A percentile compares a stretch with the other conserved stretches of the same genome.
Evolutionary conservation across 176 grass and related monocot genomes (phyloP).

Genomic region (Musa acuminata): DNA sequence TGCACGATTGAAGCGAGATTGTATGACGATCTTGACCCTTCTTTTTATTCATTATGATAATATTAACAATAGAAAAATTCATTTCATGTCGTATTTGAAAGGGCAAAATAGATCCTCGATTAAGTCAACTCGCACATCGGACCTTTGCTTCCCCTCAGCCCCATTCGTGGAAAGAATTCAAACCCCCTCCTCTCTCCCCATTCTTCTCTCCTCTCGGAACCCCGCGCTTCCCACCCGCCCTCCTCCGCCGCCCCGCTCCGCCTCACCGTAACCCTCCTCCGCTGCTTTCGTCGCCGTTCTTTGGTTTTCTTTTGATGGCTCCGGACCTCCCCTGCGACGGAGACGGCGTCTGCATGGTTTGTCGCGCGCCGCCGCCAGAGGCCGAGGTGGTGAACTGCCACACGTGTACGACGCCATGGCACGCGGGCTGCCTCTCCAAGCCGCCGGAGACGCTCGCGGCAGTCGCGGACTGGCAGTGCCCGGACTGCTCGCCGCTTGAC

Average conservation of each 20-base stretch:
- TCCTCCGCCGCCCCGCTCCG: not conserved
- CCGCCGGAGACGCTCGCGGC: slow-evolving; percentile 38
- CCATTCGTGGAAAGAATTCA: not conserved
- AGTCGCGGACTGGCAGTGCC: slow-evolving; percentile 54
- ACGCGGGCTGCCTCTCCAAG: slow-evolving; percentile 43
- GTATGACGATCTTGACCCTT: too few relatives aligned
- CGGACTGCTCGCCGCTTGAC: slow-evolving; percentile 41
- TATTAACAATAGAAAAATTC: too few relatives aligned
- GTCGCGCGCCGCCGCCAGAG: not conserved
- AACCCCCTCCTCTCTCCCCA: not conserved
- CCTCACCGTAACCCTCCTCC: too few relatives aligned
- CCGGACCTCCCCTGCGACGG: slow-evolving; percentile 9
- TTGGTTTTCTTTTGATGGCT: not conserved
- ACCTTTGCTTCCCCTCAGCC: not conserved
- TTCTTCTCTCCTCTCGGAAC: not conserved
- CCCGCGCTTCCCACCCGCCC: not conserved
- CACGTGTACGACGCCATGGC: slow-evolving; percentile 20
- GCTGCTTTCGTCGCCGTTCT: not conserved
- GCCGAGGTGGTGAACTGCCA: slow-evolving; percentile 1
- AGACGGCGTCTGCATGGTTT: slow-evolving; percentile 21
- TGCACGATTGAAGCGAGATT: too few relatives aligned
- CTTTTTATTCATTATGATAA: too few relatives aligned
- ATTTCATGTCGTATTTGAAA: too few relatives aligned
- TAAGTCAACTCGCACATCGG: too few relatives aligned
- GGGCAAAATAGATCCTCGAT: too few relatives aligned